A percentile compares a stretch with the other conserved stretches of the same genome.
Evolutionary conservation across 208 protist species (phyloP).

Genomic region (Angomonas deanei): DNA sequence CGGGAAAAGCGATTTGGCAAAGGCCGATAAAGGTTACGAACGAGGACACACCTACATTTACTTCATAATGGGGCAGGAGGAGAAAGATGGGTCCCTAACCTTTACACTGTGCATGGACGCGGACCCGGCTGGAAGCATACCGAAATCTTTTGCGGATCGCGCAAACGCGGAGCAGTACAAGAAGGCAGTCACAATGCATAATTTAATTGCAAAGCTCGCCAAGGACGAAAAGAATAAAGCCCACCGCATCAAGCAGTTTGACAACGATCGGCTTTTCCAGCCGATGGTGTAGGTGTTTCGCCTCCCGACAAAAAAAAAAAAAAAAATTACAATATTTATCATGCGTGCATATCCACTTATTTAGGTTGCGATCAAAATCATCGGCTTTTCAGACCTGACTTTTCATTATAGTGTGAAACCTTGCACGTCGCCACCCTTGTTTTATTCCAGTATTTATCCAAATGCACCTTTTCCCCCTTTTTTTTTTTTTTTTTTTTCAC

Average conservation of each 20-base stretch:
- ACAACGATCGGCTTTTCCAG: not conserved
- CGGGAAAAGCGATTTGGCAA: not conserved
- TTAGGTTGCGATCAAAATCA: too few species aligned
- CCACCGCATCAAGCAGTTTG: not conserved
- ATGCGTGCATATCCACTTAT: too few species aligned
- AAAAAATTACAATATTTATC: too few species aligned
- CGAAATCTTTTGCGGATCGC: not conserved
- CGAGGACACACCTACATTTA: conserved; percentile 1
- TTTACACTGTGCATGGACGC: not conserved
- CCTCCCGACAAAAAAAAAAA: too few species aligned
- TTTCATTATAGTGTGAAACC: too few species aligned
- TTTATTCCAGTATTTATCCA: not conserved
- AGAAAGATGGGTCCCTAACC: not conserved
- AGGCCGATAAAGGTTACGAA: not conserved
- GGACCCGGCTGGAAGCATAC: not conserved
- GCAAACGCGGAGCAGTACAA: not conserved
- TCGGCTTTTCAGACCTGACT: too few species aligned
- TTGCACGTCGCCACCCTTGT: not conserved
- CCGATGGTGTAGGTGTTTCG: too few species aligned
- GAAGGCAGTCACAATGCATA: conserved; percentile 1
- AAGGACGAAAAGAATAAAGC: not conserved
- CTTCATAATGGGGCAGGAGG: not conserved
- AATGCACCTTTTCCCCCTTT: not conserved
- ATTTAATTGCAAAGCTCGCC: not conserved
- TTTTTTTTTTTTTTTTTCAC: not conserved